Conservation (phyloP, 2,329 filamentous ascomycete genomes). For the Fusarium odoratissimum region DNA sequence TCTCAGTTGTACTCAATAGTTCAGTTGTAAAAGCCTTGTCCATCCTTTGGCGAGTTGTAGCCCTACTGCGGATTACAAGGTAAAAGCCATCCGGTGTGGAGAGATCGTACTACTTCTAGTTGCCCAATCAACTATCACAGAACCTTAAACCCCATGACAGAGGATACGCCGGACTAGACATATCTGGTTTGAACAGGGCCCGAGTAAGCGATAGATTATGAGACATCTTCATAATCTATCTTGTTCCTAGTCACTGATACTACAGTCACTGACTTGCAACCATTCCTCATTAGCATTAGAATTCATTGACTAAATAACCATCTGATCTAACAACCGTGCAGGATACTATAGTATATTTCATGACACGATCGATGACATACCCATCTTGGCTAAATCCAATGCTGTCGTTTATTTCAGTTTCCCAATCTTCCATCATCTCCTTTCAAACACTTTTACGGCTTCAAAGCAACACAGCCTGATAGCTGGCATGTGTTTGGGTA, state of each 20-base stretch:
- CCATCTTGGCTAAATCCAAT: not conserved
- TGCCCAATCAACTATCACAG: conserved; percentile 38
- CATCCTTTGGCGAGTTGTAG: not conserved
- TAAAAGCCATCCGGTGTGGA: conserved; percentile 1
- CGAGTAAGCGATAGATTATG: too few species aligned
- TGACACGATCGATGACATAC: conserved; percentile 1
- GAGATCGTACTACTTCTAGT: conserved; percentile 25
- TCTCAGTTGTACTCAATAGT: not conserved
- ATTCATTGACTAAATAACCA: conserved; percentile 28
- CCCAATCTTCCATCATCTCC: not conserved
- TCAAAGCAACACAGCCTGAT: conserved; percentile 37
- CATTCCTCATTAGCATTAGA: conserved; percentile 31
- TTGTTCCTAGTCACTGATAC: not conserved
- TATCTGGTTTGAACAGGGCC: not conserved
- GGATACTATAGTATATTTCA: not conserved
- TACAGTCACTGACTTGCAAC: not conserved
- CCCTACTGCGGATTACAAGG: conserved; percentile 7
- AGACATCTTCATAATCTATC: not conserved
- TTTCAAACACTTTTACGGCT: not conserved
- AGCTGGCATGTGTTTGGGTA: conserved; percentile 44
- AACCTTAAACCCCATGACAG: conserved; percentile 3
- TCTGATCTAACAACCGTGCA: conserved; percentile 1
- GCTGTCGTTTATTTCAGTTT: not conserved
- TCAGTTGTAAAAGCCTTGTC: not conserved
- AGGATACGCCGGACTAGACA: not conserved